Percentiles rank a stretch among this genome's conserved stretches.
Evolutionary conservation across 441 rosid species (phyloP).

Genomic region (Mallotus repandus): DNA sequence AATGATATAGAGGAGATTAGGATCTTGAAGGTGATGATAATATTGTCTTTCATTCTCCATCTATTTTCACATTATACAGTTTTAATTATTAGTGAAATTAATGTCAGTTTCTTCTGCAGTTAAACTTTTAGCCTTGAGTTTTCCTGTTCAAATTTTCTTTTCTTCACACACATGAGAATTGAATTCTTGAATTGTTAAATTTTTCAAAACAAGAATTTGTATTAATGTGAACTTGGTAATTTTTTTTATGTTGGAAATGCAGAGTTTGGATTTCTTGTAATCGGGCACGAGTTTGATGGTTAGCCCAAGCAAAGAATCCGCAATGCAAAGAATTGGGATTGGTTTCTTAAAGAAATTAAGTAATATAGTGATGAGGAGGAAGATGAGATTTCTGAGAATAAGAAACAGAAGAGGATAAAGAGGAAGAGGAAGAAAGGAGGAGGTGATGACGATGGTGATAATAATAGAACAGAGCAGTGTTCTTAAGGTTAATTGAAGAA

Average conservation of each 20-base stretch:
- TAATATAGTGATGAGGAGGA: slow-evolving; percentile 34
- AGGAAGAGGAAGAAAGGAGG: slow-evolving; percentile 43
- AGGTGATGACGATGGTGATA: slow-evolving; percentile 37
- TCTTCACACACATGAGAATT: too few species aligned
- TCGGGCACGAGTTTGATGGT: slow-evolving; percentile 68
- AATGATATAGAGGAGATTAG: slow-evolving; percentile 41
- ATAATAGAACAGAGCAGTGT: slow-evolving; percentile 31
- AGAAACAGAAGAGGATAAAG: slow-evolving; percentile 29
- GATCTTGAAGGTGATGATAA: slow-evolving; percentile 56
- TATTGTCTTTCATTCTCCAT: slow-evolving; percentile 9
- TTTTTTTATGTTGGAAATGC: slow-evolving; percentile 10
- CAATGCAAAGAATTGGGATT: slow-evolving; percentile 57
- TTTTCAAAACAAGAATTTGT: too few species aligned
- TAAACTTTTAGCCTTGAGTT: not conserved
- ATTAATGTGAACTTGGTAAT: too few species aligned
- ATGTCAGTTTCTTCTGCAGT: not conserved
- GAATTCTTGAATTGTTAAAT: too few species aligned
- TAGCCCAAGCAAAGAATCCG: slow-evolving; percentile 48
- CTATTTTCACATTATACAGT: not conserved
- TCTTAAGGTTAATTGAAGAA: too few species aligned
- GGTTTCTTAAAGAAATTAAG: slow-evolving; percentile 59
- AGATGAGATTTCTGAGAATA: slow-evolving; percentile 29
- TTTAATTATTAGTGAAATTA: not conserved
- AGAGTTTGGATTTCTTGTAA: slow-evolving; percentile 82
- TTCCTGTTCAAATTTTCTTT: too few species aligned